Percentiles rank a stretch among this genome's conserved stretches.
phyloP scores from a whole-genome alignment of 495 filamentous ascomycete genomes.

The Aspergillus campestris region DNA sequence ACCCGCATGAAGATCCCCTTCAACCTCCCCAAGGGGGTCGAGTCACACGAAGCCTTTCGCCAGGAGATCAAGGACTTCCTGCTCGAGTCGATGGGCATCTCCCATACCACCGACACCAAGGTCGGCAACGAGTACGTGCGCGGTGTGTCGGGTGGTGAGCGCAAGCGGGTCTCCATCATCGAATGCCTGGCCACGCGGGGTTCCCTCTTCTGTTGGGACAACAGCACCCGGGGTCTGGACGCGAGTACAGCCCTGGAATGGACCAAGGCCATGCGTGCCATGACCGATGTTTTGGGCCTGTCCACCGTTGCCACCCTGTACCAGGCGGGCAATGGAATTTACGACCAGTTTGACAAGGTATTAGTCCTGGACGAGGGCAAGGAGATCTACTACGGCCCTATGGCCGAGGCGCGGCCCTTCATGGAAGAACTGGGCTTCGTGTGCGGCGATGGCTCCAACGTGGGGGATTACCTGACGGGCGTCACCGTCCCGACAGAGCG shows the following conservation, averaged over 20 bases:
- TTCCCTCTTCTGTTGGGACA: constrained; percentile 58
- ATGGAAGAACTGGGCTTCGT: constrained; percentile 64
- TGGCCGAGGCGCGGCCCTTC: constrained; percentile 51
- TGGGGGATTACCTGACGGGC: constrained; percentile 63
- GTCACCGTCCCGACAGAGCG: constrained; percentile 64
- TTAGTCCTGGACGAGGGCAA: constrained; percentile 57
- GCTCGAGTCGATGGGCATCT: constrained; percentile 62
- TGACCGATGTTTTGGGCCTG: constrained; percentile 40
- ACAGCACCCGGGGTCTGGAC: constrained; percentile 53
- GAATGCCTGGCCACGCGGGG: constrained; percentile 56
- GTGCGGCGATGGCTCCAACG: constrained; percentile 58
- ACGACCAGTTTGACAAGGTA: constrained; percentile 59
- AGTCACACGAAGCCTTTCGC: constrained; percentile 42
- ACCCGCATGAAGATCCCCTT: constrained; percentile 33
- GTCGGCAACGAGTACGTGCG: constrained; percentile 74
- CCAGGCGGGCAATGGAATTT: constrained; percentile 58
- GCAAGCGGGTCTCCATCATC: constrained; percentile 63
- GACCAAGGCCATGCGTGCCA: constrained; percentile 38
- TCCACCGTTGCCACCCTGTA: constrained; percentile 46
- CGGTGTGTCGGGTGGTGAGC: constrained; percentile 77
- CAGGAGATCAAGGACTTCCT: constrained; percentile 55
- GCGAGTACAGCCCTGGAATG: constrained; percentile 52
- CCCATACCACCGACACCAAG: constrained; percentile 70
- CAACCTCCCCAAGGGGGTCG: constrained; percentile 25
- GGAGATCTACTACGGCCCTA: constrained; percentile 52